A percentile compares a stretch with the other conserved stretches of the same genome.
Conservation (phyloP, 2,329 filamentous ascomycete genomes). For the Trichoderma arundinaceum region DNA sequence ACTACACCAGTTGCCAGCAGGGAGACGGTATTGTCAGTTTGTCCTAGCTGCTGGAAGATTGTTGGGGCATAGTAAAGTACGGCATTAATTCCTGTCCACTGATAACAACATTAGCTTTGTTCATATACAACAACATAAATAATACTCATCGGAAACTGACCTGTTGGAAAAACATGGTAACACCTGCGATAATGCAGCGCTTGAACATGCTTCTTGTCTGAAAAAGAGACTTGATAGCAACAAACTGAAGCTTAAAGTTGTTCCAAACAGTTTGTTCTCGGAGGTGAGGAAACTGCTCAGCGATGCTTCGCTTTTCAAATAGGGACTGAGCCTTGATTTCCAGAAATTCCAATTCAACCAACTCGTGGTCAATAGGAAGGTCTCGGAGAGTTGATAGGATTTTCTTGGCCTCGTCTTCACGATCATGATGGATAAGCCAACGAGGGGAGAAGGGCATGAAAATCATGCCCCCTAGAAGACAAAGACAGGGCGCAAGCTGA, state of each 20-base stretch:
- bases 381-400: conserved; percentile 69
- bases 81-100: conserved; percentile 57
- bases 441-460: conserved; percentile 82
- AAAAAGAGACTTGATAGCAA: conserved; percentile 80
- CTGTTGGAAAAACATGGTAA: conserved; percentile 66
- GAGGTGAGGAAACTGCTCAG: conserved; percentile 70
- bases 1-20: conserved; percentile 74
- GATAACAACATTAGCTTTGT: background rate
- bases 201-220: conserved; percentile 74
- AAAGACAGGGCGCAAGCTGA: conserved; percentile 69
- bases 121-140: too few species aligned
- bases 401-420: conserved; percentile 69
- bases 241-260: conserved; percentile 73
- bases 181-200: conserved; percentile 66
- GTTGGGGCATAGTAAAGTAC: conserved; percentile 73
- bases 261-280: conserved; percentile 65
- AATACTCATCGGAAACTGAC: background rate
- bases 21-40: conserved; percentile 56
- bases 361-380: conserved; percentile 65
- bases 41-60: conserved; percentile 71
- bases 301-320: conserved; percentile 72
- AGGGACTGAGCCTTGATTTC: conserved; percentile 80
- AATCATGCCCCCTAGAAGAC: conserved; percentile 72
- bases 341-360: conserved; percentile 77
- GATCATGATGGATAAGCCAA: conserved; percentile 73